Base-by-base conservation (phyloP, 352 stramenopile species). In the Phytophthora pinifolia region DNA sequence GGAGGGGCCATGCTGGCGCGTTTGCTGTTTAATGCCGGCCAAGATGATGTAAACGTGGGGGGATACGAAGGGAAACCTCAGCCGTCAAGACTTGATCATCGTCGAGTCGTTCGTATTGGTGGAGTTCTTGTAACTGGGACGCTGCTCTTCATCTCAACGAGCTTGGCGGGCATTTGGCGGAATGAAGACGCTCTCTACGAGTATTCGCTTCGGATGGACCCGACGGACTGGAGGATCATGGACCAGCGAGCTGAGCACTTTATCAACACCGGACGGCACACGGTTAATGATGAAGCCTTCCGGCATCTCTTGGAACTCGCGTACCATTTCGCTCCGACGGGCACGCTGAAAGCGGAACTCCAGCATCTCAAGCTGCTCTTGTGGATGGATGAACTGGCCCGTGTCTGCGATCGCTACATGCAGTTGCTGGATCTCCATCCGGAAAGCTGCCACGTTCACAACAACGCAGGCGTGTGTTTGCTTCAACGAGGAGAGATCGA, bases 161-260 rank as follows among this genome's bases (percentile, higher is more conserved):
- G 22, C n/a, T 59, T 68, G 10, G 53, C 77, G 54, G 46, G 48
- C 10, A 18, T 31, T 18, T 86, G 71, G 67, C 60, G 68, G 15
- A 67, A 70, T 18, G 68, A 82, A 52, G 54, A 66, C 25, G 20
- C 44, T 34, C 66, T 86, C 12, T 67, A 71, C 13, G 41, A 52
- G 20, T 69, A 78, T 32, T 63, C 48, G 3, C 39, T 72, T 49
- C 54, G 54, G 12, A 56, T 72, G 50, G 77, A 88, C 34, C 73
- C 70, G 3, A 62, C 70, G 12, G 77, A 86, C 46, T 88, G 77
- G 77, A 69, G 76, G 10, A 54, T 74, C n/a, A 46, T 85, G 32
- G 69, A 84, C 18, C 57, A 60, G n/a, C 54, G 59, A 3, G 58
- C 47, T 1, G 27, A n/a, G 8, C 47, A 62, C 43, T 46, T 65